Conservation (phyloP, 2,329 filamentous ascomycete genomes). For the Juglanconis oblonga region DNA sequence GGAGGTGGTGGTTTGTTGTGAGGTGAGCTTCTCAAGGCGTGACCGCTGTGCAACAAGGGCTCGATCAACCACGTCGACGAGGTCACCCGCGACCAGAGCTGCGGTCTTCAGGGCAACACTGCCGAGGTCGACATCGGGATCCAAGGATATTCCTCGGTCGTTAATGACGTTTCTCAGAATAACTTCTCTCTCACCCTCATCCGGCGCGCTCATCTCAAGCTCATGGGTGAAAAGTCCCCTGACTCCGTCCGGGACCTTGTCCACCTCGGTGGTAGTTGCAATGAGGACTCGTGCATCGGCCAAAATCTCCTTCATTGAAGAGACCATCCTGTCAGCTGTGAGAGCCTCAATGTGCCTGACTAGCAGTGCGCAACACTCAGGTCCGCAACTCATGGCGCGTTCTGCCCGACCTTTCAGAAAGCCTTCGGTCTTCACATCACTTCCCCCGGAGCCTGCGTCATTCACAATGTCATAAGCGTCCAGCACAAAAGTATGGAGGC, state of each 20-base stretch:
- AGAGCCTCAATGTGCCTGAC: slow-evolving; percentile 87
- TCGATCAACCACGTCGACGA: slow-evolving; percentile 91
- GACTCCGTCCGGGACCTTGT: slow-evolving; percentile 88
- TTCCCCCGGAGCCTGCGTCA: slow-evolving; percentile 82
- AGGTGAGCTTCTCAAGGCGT: slow-evolving; percentile 71
- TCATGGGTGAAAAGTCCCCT: slow-evolving; percentile 93
- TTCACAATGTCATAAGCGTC: slow-evolving; percentile 92
- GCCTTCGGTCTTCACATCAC: slow-evolving; percentile 91
- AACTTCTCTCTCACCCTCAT: slow-evolving; percentile 87
- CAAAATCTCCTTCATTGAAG: slow-evolving; percentile 79
- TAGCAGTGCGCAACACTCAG: slow-evolving; percentile 79
- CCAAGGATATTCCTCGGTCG: slow-evolving; percentile 71
- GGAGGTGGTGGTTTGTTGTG: slow-evolving; percentile 34
- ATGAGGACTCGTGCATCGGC: slow-evolving; percentile 78
- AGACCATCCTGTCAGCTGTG: slow-evolving; percentile 85
- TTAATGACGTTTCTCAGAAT: slow-evolving; percentile 78
- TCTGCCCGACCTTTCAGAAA: slow-evolving; percentile 85
- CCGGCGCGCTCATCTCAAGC: slow-evolving; percentile 86
- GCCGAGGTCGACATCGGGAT: slow-evolving; percentile 78
- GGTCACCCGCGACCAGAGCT: slow-evolving; percentile 87
- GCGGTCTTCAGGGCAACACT: slow-evolving; percentile 92
- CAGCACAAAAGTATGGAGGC: slow-evolving; percentile 82
- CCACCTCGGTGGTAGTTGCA: slow-evolving; percentile 91
- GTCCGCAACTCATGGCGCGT: slow-evolving; percentile 81
- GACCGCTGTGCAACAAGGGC: slow-evolving; percentile 74